Conservation (phyloP, 306 rosid genomes). For the Sesbania bispinosa region DNA sequence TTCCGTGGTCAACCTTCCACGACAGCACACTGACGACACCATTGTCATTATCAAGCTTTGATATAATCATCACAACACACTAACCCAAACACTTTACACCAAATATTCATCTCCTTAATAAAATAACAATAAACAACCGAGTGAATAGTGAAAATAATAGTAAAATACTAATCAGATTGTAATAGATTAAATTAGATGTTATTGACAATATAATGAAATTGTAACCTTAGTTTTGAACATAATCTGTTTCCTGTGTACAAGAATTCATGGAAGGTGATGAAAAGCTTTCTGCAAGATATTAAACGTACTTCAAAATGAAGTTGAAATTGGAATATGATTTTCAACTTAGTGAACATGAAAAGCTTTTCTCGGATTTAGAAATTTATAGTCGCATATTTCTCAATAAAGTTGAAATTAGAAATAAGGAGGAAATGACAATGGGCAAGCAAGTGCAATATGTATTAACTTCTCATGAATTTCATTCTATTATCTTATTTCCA, state of each 20-base stretch:
- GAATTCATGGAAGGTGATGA: background rate
- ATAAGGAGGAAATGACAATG: background rate
- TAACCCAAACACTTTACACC: no score
- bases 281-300: background rate
- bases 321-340: background rate
- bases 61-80: no score
- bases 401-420: background rate
- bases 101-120: no score
- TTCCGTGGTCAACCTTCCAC: no score
- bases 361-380: background rate
- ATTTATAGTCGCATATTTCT: background rate
- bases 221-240: background rate
- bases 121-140: no score
- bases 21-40: no score
- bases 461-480: background rate
- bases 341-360: background rate
- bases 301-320: background rate
- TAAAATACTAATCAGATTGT: no score
- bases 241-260: background rate
- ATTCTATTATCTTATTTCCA: background rate
- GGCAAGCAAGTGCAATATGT: background rate
- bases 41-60: no score
- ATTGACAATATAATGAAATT: background rate
- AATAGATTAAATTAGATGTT: no score
- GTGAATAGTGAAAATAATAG: no score